phyloP scores from a whole-genome alignment of 306 rosid genomes.

The Citrullus colocynthis region DNA sequence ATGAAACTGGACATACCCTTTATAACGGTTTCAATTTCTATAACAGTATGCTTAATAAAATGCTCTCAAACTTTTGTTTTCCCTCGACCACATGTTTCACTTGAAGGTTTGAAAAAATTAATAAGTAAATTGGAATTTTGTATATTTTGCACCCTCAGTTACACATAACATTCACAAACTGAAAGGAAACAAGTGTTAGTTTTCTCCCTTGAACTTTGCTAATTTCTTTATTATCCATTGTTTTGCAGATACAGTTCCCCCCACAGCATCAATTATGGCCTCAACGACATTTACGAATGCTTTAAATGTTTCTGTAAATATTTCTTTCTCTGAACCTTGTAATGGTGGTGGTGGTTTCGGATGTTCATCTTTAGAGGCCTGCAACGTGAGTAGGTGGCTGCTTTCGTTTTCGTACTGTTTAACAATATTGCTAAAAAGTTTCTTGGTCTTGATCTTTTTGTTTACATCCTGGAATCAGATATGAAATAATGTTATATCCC shows the following conservation, averaged over 20 bases:
- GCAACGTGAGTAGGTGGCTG: conserved; percentile 74
- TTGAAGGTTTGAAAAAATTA: not conserved
- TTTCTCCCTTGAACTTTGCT: conserved; percentile 2
- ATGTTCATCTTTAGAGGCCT: conserved; percentile 58
- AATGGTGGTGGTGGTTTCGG: conserved; percentile 48
- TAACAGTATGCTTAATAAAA: not conserved
- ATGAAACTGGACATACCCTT: not conserved
- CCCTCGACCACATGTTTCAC: not conserved
- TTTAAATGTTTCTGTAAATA: conserved; percentile 54
- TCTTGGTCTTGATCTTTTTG: not conserved
- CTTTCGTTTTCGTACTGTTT: not conserved
- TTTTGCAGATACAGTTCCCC: conserved; percentile 72
- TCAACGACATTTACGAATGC: conserved; percentile 51
- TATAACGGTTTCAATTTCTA: not conserved
- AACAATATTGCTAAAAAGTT: not conserved
- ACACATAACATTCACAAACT: not conserved
- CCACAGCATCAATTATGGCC: conserved; percentile 61
- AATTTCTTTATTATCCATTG: not conserved
- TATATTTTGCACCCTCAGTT: not conserved
- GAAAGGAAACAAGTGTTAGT: not conserved
- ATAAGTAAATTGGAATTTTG: not conserved
- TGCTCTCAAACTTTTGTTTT: not conserved
- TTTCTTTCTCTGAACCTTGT: conserved; percentile 74
- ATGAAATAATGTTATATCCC: not conserved
- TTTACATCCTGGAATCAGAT: not conserved